phyloP scores from a whole-genome alignment of 345 rosid species.

The Eucalyptus marginata region DNA sequence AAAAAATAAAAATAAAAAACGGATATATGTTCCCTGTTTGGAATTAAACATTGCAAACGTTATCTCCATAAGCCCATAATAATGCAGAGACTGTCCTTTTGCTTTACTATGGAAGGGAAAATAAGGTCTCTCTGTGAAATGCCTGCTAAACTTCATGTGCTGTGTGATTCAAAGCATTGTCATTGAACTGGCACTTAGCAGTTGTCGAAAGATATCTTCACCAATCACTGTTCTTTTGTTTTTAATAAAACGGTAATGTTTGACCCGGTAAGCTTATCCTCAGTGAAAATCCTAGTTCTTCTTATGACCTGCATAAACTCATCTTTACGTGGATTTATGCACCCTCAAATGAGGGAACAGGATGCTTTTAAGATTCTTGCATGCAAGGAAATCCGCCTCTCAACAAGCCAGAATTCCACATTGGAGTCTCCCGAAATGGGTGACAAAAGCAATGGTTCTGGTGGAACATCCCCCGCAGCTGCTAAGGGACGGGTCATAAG shows the following conservation, averaged over 20 bases:
- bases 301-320: neutral
- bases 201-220: neutral
- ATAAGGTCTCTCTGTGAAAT: neutral
- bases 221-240: neutral
- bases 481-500: slow-evolving; percentile 82
- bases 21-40: neutral
- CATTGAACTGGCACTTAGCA: neutral
- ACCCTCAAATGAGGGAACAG: slow-evolving; percentile 18
- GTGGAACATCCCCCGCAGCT: slow-evolving; percentile 25
- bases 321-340: neutral
- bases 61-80: neutral
- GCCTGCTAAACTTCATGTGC: neutral
- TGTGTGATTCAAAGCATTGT: neutral
- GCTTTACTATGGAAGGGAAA: neutral
- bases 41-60: neutral
- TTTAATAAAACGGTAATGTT: neutral
- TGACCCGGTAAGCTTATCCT: neutral
- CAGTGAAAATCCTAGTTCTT: neutral
- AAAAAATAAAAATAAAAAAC: neutral
- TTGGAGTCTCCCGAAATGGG: slow-evolving; percentile 46
- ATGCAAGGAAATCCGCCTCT: slow-evolving; percentile 76
- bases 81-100: neutral
- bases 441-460: slow-evolving; percentile 32
- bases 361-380: slow-evolving; percentile 80
- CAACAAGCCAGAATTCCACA: slow-evolving; percentile 36